Conservation (phyloP, 768 basidiomycete species). For the Thelephora ganbajun region DNA sequence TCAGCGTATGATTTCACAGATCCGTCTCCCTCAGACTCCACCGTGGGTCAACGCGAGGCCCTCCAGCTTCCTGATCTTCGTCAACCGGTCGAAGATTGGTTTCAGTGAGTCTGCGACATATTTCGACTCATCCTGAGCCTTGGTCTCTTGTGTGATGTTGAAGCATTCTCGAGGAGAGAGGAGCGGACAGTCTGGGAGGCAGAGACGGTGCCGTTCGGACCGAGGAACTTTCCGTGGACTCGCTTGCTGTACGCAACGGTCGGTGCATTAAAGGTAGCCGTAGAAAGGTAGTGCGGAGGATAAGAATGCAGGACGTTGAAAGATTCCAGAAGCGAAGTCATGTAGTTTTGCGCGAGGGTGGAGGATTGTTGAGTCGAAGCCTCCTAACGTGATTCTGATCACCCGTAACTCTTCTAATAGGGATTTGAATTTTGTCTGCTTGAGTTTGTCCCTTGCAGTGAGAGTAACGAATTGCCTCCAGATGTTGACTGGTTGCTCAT, state of each 20-base stretch:
- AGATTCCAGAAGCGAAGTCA: no score
- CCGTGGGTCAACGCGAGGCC: constrained; percentile 86
- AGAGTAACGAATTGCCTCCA: constrained; percentile 82
- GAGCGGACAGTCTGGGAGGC: constrained; percentile 85
- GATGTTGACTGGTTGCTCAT: constrained; percentile 77
- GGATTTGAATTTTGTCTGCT: no score
- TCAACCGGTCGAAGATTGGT: no score
- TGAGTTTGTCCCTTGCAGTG: constrained; percentile 76
- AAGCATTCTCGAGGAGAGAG: constrained; percentile 94
- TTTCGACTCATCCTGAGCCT: no score
- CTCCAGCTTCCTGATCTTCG: constrained; percentile 85
- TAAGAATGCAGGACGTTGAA: constrained; percentile 1
- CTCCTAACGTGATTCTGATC: constrained; percentile 32
- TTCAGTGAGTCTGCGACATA: constrained; percentile 76
- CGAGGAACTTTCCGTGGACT: constrained; percentile 91
- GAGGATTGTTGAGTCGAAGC: not conserved
- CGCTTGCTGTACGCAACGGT: constrained; percentile 46
- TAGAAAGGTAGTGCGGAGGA: not conserved
- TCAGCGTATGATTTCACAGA: no score
- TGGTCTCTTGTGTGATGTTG: no score
- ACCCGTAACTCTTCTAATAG: constrained; percentile 85
- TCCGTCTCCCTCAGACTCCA: constrained; percentile 97
- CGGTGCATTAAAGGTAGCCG: constrained; percentile 6
- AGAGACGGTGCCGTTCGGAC: constrained; percentile 81
- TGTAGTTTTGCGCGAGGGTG: no score